Evolutionary conservation across 2,329 filamentous ascomycete species (phyloP), one percentile per base, ranked within the genome.

Genomic region (Fusarium equiseti): DNA sequence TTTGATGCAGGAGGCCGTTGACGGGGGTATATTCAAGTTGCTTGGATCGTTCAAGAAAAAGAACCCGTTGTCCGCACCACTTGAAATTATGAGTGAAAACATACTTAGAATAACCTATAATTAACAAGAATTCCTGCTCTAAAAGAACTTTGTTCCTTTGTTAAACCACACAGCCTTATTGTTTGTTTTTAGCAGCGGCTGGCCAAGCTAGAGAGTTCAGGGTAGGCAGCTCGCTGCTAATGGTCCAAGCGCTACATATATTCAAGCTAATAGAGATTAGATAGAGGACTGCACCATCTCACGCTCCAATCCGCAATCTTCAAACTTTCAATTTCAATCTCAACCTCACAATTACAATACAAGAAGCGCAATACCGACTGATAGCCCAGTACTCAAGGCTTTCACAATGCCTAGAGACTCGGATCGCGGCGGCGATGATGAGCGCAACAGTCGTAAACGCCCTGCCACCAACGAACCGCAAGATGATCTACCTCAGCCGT

Each of bases 401-500:
- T 16, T 24, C 13, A 57, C 31, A 32, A 76, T 75, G 74, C 66
- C 53, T 38, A 61, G 72, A 46, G 43, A 68, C 18, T 67, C 70
- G 46, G 68, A 67, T 54, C 66, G 59, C 16, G 55, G 43, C 18
- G 44, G 24, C 22, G 62, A 43, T 9, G 66, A 66, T 35, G 74
- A 75, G 20, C 66, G 69, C 45, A 73, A 68, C 50, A 69, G 68
- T 58, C 75, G 77, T 65, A 79, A 80, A 70, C 77, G 79, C 59
- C 74, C 67, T 62, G 79, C 74, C 67, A 73, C 79, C 59, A 76
- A 81, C 45, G 77, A 82, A n/a, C 66, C 60, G 32, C 76, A 78
- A 60, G 82, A 84, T 54, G 81, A 84, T 42, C 83, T 88, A 8
- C 88, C 88, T 11, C 87, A 89, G 67, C 87, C 88, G 8, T 90